Evolutionary conservation across 148 eudicot genomes (phyloP).

Genomic region (Bassia scoparia): DNA sequence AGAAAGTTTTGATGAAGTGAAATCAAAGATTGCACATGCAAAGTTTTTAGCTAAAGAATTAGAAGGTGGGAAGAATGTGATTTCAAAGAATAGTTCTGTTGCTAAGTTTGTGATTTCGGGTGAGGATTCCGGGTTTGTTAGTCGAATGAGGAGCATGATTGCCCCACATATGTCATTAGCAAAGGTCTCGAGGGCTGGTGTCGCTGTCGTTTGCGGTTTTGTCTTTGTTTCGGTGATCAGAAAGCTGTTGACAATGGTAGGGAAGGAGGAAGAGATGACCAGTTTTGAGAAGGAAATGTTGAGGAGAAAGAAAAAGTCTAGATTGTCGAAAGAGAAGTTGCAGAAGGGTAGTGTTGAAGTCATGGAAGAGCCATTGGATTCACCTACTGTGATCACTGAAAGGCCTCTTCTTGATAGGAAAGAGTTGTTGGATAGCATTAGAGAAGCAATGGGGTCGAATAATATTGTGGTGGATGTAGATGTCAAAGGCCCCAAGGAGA

Average conservation of each 20-base stretch:
- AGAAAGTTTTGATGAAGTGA: conserved; percentile 46
- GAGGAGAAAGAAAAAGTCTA: conserved; percentile 64
- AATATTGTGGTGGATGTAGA: conserved; percentile 25
- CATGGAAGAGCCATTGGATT: conserved; percentile 35
- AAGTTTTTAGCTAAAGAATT: conserved; percentile 57
- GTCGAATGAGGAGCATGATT: conserved; percentile 31
- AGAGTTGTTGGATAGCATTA: conserved; percentile 50
- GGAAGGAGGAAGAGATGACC: conserved; percentile 34
- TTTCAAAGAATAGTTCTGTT: conserved; percentile 53
- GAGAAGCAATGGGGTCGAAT: conserved; percentile 35
- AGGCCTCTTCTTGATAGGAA: conserved; percentile 66
- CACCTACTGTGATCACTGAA: conserved; percentile 23
- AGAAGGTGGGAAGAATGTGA: conserved; percentile 49
- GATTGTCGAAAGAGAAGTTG: conserved; percentile 48
- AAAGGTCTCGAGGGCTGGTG: conserved; percentile 44
- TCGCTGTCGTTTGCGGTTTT: conserved; percentile 45
- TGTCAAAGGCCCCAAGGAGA: conserved; percentile 39
- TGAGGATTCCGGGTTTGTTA: conserved; percentile 25
- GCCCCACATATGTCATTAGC: conserved; percentile 19
- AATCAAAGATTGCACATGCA: conserved; percentile 50
- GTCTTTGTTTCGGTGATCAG: conserved; percentile 44
- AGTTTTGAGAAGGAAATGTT: conserved; percentile 71
- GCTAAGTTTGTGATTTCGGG: conserved; percentile 46
- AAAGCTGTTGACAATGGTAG: conserved; percentile 29
- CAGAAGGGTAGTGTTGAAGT: conserved; percentile 60